phyloP scores from a whole-genome alignment of 179 eudicot genomes.

The Drosera spatulata region DNA sequence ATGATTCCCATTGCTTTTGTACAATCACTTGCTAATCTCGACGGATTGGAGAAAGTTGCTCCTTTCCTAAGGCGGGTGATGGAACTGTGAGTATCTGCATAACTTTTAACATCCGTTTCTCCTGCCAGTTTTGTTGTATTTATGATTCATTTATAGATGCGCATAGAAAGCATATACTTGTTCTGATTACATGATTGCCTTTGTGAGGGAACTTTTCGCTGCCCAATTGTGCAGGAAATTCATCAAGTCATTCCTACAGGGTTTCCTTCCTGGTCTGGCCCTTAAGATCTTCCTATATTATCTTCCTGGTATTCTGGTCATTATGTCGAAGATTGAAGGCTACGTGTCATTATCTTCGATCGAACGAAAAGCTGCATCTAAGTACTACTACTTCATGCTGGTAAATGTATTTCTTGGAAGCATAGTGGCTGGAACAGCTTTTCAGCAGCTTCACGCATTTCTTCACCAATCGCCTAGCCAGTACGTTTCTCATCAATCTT shows the following conservation, averaged over 20 bases:
- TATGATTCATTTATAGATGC: neutral
- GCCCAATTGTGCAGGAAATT: conserved; percentile 59
- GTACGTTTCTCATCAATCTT: too few relatives aligned
- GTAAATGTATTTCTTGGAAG: conserved; percentile 87
- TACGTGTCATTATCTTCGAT: conserved; percentile 48
- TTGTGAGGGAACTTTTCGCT: too few relatives aligned
- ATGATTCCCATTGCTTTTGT: conserved; percentile 82
- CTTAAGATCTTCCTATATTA: conserved; percentile 84
- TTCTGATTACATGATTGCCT: too few relatives aligned
- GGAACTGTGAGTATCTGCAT: too few relatives aligned
- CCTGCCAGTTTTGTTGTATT: too few relatives aligned
- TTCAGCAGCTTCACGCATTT: conserved; percentile 58
- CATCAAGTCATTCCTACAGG: conserved; percentile 66
- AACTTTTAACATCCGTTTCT: too few relatives aligned
- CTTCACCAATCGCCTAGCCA: too few relatives aligned
- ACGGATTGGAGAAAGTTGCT: conserved; percentile 53
- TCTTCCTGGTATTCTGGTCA: conserved; percentile 78
- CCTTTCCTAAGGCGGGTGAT: conserved; percentile 53
- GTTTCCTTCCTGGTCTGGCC: conserved; percentile 87
- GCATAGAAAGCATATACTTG: too few relatives aligned
- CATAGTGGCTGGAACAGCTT: conserved; percentile 64
- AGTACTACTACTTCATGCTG: conserved; percentile 77
- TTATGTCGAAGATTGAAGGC: conserved; percentile 93
- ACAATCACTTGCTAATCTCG: conserved; percentile 80
- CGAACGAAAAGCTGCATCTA: conserved; percentile 82